phyloP scores from a whole-genome alignment of 306 rosid genomes.

The Gynostemma pentaphyllum region DNA sequence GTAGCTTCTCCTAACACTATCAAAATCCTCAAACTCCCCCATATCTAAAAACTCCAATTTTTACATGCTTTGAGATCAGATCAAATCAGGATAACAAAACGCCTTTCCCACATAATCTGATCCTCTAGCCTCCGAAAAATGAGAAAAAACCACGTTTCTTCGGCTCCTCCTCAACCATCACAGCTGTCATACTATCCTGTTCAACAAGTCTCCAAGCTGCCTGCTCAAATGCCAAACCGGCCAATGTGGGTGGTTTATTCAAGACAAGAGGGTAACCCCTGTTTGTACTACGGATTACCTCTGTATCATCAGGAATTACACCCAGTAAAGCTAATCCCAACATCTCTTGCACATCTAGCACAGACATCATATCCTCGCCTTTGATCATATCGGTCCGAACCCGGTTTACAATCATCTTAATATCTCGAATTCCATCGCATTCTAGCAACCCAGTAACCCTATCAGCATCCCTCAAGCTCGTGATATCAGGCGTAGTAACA shows the following conservation, averaged over 20 bases:
- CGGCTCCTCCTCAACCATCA: slow-evolving; percentile 82
- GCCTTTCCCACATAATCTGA: background rate
- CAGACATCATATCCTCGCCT: slow-evolving; percentile 99
- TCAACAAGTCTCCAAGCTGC: slow-evolving; percentile 99
- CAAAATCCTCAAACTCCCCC: slow-evolving; percentile 1
- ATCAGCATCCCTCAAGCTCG: slow-evolving; percentile 83
- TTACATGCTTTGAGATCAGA: slow-evolving; percentile 1
- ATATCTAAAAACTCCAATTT: slow-evolving; percentile 3
- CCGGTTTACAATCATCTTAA: slow-evolving; percentile 92
- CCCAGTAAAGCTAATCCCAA: slow-evolving; percentile 80
- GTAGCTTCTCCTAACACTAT: background rate
- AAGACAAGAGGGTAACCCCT: slow-evolving; percentile 83
- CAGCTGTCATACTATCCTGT: slow-evolving; percentile 94
- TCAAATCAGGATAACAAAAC: background rate
- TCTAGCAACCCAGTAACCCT: slow-evolving; percentile 81
- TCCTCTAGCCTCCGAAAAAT: slow-evolving; percentile 61
- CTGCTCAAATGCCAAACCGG: slow-evolving; percentile 92
- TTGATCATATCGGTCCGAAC: slow-evolving; percentile 92
- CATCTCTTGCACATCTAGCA: slow-evolving; percentile 94
- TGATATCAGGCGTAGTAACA: slow-evolving; percentile 88
- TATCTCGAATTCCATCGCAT: slow-evolving; percentile 91
- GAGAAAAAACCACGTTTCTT: slow-evolving; percentile 86
- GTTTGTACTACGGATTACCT: slow-evolving; percentile 87
- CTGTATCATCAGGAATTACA: slow-evolving; percentile 77
- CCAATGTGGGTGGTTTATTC: slow-evolving; percentile 91